Evolutionary conservation across 2,329 filamentous ascomycete species (phyloP).

Genomic region (Pezizomycotina sp.): DNA sequence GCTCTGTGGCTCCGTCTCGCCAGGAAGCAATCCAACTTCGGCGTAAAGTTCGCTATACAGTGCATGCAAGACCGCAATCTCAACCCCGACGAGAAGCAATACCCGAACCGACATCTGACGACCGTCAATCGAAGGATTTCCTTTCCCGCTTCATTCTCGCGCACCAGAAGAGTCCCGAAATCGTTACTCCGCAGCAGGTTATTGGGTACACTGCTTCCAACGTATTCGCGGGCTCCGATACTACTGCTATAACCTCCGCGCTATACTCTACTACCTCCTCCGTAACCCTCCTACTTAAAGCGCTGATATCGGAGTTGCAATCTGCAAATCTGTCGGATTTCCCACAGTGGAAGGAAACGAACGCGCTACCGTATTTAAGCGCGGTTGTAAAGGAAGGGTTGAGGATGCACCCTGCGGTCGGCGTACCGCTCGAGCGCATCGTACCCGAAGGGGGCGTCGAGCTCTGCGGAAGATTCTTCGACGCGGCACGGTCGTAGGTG

Average conservation of each 20-base stretch:
- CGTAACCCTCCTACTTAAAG: slow-evolving; percentile 18
- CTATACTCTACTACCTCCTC: slow-evolving; percentile 26
- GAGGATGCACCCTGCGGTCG: slow-evolving; percentile 36
- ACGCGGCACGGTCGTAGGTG: slow-evolving; percentile 30
- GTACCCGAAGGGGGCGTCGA: slow-evolving; percentile 32
- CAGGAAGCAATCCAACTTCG: slow-evolving; percentile 14
- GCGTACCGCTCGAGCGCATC: slow-evolving; percentile 36
- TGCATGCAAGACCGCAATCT: slow-evolving; percentile 13
- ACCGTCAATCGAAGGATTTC: no score
- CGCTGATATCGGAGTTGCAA: no score
- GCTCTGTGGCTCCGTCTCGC: no score
- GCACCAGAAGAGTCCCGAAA: slow-evolving; percentile 11
- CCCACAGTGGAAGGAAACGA: slow-evolving; percentile 18
- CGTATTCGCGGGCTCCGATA: slow-evolving; percentile 33
- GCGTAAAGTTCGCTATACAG: slow-evolving; percentile 9
- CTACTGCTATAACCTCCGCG: slow-evolving; percentile 28
- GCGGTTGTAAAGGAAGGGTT: slow-evolving; percentile 39
- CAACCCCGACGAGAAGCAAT: slow-evolving; percentile 7
- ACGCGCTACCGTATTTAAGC: slow-evolving; percentile 34
- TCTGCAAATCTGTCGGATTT: slow-evolving; percentile 2
- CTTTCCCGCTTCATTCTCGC: slow-evolving; percentile 12
- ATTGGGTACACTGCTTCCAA: slow-evolving; percentile 23
- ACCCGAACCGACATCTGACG: slow-evolving; percentile 3
- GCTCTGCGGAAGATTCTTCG: slow-evolving; percentile 30
- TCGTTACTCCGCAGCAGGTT: slow-evolving; percentile 8